Evolutionary conservation across 805 yeast genomes (phyloP), one percentile per base, ranked within the genome.

Genomic region (Nakazawaea peltata): DNA sequence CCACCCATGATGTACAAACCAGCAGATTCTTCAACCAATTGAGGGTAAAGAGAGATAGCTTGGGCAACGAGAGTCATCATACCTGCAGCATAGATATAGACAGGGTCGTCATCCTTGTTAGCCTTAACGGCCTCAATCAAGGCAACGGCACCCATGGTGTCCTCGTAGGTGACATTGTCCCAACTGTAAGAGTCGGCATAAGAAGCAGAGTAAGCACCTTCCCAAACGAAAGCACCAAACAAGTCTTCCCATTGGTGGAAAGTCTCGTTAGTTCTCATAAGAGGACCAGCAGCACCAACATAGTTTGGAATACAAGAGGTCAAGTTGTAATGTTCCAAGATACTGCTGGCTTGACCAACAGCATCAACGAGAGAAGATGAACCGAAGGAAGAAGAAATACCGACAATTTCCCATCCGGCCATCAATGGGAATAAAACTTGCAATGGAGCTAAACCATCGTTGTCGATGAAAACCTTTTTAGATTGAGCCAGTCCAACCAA

Each of bases 61-160:
- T 61, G 65, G n/a, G 70, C 70, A 27, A 65, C 62, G 17, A 66
- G 63, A 28, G 70, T 65, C 60, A 59, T 54, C 45, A 54, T 48
- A 35, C 69, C 69, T 18, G 65, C 67, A 33, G 65, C 61, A 40
- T 51, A 62, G 30, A 65, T 48, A 17, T 53, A 48, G 26, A 59
- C 56, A 23, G 61, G 61, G 28, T 56, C 58, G n/a, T 53, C 42
- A 34, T 54, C 61, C 33, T 54, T 56, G 49, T 59, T 41, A 27
- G 48, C 41, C 43, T 55, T 61, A 26, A 63, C 67, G 13, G 67
- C 66, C 14, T 62, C 52, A 39, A 64, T 57, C 41, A 64, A 40
- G 28, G 66, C 66, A 37, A 55, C 41, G 13, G 67, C 67, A 37
- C 62, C 68, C 10, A 62, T 54, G 4, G 46, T 41, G 26, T 55